Base-by-base conservation (phyloP, 164 flowering plant species). In the Nelumbo lutea region DNA sequence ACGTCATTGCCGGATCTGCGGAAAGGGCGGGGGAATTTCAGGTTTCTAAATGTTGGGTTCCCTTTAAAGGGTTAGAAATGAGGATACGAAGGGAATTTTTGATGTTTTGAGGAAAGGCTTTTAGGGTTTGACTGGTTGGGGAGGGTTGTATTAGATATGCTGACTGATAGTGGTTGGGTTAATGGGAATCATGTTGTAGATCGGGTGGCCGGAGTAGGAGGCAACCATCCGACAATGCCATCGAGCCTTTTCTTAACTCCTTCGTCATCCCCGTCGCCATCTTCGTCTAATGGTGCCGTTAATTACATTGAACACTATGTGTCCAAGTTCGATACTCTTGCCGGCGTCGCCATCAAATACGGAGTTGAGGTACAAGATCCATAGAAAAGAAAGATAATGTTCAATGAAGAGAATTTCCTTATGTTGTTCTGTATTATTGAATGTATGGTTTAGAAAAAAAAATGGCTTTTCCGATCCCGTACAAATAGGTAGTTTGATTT, bases 291-390 rank as follows among this genome's bases (percentile, higher is more conserved):
- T 46, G 15, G 15, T 67, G 66, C 66, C 1, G 55, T 58, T 7
- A 74, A 70, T 58, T 87, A 67, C 61, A 88, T 91, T 27, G 86
- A 83, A 66, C 98, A 93, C 63, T 81, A 44, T 1, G 94, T 93
- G n/a, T 80, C 98, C 27, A 89, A 81, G 77, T 73, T 86, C 79
- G 98, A 93, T 75, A 93, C 98, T 1, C 89, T 93, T 39, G 98
- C 98, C 27, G 98, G 98, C 8, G 85, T 93, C 39, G 97, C 98
- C 57, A 93, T 93, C 76, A 89, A 86, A 67, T 93, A 93, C 66
- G 98, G 98, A 11, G 98, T 93, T 15, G 98, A 93, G 96, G 98
- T 93, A 77, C 10, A n/a, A 46, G 13, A 59, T 6, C 1, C 7
- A 59, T 5, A 1, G 39, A 15, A 58, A 27, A 27, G 27, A 27